Conservation (phyloP, 1,284 basidiomycete genomes). For the Naganishia liquefaciens region DNA sequence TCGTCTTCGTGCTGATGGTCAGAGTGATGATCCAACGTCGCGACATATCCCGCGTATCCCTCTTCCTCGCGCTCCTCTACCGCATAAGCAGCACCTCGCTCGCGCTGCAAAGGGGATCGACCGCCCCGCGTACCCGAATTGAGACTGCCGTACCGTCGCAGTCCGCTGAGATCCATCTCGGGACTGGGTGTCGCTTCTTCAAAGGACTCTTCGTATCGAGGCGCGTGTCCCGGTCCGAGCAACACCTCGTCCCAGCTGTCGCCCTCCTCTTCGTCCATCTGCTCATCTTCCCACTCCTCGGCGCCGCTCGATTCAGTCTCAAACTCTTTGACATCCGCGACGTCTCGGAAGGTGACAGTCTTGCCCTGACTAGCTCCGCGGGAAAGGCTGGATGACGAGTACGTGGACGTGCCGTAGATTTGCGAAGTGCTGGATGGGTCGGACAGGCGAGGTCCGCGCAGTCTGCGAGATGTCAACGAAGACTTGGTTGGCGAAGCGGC, state of each 20-base stretch:
- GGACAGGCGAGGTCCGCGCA: constrained; percentile 70
- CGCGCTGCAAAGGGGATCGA: constrained; percentile 1
- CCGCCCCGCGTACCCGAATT: constrained; percentile 4
- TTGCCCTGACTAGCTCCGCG: constrained; percentile 57
- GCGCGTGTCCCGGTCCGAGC: constrained; percentile 17
- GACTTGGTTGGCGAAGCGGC: constrained; percentile 58
- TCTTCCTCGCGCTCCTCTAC: constrained; percentile 18
- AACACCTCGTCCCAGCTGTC: constrained; percentile 22
- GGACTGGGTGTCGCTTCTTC: constrained; percentile 13
- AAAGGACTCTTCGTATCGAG: constrained; percentile 14
- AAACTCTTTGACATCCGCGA: constrained; percentile 85
- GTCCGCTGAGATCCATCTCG: constrained; percentile 24
- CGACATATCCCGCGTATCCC: constrained; percentile 22
- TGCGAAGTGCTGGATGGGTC: constrained; percentile 21
- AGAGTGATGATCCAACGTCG: not conserved
- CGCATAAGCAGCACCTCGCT: constrained; percentile 14
- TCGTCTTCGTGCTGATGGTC: not conserved
- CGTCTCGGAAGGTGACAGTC: constrained; percentile 82
- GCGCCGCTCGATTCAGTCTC: constrained; percentile 51
- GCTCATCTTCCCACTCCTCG: constrained; percentile 27
- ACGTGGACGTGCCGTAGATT: constrained; percentile 19
- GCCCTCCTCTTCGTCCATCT: constrained; percentile 14
- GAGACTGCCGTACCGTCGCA: constrained; percentile 16
- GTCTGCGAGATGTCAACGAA: constrained; percentile 73
- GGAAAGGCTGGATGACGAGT: constrained; percentile 32